Conservation (phyloP, 208 protist species). For the Trypanosoma melophagium region DNA sequence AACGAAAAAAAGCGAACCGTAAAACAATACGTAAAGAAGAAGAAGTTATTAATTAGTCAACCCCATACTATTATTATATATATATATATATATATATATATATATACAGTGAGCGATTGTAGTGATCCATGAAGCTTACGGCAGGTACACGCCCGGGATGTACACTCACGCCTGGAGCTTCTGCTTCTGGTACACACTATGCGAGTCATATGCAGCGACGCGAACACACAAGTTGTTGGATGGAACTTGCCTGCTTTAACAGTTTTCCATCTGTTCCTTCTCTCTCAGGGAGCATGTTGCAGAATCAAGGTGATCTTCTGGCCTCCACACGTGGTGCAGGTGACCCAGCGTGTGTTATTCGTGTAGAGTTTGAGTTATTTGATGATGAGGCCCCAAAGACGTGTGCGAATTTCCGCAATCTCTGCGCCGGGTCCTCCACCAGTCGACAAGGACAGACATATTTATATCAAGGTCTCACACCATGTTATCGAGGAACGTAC, state of each 20-base stretch:
- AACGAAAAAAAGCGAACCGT: not conserved
- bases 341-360: constrained; percentile 28
- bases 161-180: constrained; percentile 46
- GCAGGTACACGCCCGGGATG: constrained; percentile 49
- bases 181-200: constrained; percentile 53
- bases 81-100: not conserved
- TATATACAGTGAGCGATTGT: not conserved
- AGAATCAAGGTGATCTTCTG: constrained; percentile 43
- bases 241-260: constrained; percentile 71
- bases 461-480: constrained; percentile 60
- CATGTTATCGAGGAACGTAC: constrained; percentile 84
- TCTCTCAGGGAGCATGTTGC: constrained; percentile 60
- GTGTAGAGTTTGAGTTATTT: constrained; percentile 78
- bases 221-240: constrained; percentile 59
- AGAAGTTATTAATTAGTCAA: not conserved
- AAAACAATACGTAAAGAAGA: not conserved
- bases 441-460: constrained; percentile 44
- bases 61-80: not conserved
- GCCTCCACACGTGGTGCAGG: constrained; percentile 52
- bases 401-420: constrained; percentile 73
- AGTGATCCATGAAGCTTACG: constrained; percentile 26
- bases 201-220: constrained; percentile 49
- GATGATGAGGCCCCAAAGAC: constrained; percentile 77
- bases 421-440: constrained; percentile 52
- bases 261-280: constrained; percentile 66